Conservation (phyloP, 805 yeast genomes). For the Saccharomyces cerevisiae region DNA sequence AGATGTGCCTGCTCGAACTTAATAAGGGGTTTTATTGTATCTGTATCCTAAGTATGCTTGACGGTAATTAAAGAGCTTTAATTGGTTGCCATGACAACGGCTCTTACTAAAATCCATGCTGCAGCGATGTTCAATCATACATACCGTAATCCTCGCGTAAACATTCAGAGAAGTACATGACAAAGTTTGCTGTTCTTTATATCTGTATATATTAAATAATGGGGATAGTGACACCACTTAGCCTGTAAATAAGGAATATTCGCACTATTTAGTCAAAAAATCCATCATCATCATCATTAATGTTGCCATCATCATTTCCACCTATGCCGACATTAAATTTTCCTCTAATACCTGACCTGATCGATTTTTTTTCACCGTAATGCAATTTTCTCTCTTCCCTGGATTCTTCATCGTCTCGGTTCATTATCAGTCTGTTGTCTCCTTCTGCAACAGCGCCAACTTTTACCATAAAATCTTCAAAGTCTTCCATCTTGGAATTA, state of each 20-base stretch:
- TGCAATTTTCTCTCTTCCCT: constrained; percentile 46
- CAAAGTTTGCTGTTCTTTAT: neutral
- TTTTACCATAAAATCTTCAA: constrained; percentile 64
- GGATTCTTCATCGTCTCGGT: constrained; percentile 52
- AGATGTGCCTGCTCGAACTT: neutral
- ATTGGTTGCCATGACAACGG: neutral
- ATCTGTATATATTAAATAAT: neutral
- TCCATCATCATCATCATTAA: constrained; percentile 38
- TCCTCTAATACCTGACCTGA: constrained; percentile 35
- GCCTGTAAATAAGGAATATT: neutral
- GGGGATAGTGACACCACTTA: neutral
- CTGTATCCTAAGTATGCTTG: neutral
- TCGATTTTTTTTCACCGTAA: constrained; percentile 45
- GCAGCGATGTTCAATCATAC: neutral
- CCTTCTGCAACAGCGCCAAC: constrained; percentile 54
- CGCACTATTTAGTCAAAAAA: constrained; percentile 37
- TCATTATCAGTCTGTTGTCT: constrained; percentile 59
- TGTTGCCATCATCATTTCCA: constrained; percentile 31
- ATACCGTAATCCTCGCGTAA: neutral
- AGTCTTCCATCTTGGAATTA: constrained; percentile 56
- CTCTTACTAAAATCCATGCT: neutral
- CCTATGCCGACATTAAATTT: constrained; percentile 30
- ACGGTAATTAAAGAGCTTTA: neutral
- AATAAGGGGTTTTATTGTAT: neutral
- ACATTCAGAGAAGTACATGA: neutral